These are phyloP conservation scores for Psilocybe sp. DNA, from an alignment of 768 basidiomycete genomes.

Conservation along the genomic window DNA sequence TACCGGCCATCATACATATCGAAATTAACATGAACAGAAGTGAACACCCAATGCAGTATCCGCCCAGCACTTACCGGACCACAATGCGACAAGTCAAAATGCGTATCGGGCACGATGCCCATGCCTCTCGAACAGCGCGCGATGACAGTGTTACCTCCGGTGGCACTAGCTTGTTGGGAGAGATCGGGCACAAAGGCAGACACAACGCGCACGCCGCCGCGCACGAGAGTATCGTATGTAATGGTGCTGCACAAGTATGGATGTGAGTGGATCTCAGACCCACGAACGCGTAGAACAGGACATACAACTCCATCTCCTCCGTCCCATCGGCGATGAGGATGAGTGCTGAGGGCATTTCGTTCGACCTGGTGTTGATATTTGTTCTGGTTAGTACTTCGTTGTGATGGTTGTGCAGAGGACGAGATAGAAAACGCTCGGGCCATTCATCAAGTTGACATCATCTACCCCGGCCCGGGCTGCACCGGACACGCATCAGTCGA, in stretches of 20 bases:
- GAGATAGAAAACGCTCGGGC: neutral
- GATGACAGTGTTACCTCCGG: slow-evolving; percentile 35
- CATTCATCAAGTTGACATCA: neutral
- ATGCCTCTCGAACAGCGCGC: slow-evolving; percentile 73
- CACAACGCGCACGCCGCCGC: slow-evolving; percentile 62
- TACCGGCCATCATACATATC: slow-evolving; percentile 3
- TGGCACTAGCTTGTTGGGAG: slow-evolving; percentile 17
- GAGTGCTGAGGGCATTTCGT: slow-evolving; percentile 54
- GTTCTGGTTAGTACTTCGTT: no score
- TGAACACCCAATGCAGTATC: neutral
- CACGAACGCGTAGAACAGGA: neutral
- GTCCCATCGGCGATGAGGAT: slow-evolving; percentile 80
- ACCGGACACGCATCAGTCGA: neutral
- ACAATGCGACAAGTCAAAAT: slow-evolving; percentile 41
- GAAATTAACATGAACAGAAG: neutral
- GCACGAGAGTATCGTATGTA: slow-evolving; percentile 78
- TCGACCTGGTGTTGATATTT: no score
- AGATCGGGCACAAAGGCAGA: slow-evolving; percentile 61
- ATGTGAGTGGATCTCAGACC: neutral
- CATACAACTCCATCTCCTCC: slow-evolving; percentile 88
- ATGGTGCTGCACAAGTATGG: slow-evolving; percentile 53
- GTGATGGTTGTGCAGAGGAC: neutral
- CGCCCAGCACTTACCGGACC: slow-evolving; percentile 39
- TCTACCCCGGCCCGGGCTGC: neutral
- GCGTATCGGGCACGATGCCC: slow-evolving; percentile 65